These are phyloP conservation scores for Fusarium napiforme DNA, from an alignment of 2,329 filamentous ascomycete genomes.

Conservation along the genomic window DNA sequence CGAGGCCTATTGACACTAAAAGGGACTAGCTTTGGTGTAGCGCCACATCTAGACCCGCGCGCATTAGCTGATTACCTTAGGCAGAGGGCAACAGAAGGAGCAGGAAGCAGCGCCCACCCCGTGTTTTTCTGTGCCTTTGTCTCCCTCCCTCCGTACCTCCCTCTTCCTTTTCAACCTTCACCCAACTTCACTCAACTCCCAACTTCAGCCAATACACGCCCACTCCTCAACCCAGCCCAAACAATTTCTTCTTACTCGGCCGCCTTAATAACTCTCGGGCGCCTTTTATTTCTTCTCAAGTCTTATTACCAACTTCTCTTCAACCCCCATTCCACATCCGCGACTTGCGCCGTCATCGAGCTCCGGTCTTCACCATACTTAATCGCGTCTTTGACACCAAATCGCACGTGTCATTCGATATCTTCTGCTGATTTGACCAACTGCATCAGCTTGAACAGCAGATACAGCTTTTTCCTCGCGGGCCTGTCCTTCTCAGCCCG, in stretches of 20 bases:
- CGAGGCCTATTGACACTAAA: slow-evolving; percentile 31
- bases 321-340: slow-evolving; percentile 1
- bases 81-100: slow-evolving; percentile 33
- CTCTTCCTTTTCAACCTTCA: slow-evolving; percentile 29
- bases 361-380: slow-evolving; percentile 5
- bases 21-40: slow-evolving; percentile 21
- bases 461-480: slow-evolving; percentile 19
- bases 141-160: slow-evolving; percentile 12
- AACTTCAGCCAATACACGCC: slow-evolving; percentile 32
- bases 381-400: slow-evolving; percentile 26
- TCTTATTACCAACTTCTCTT: slow-evolving; percentile 19
- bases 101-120: slow-evolving; percentile 41
- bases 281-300: slow-evolving; percentile 28
- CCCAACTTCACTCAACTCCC: slow-evolving; percentile 15
- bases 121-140: slow-evolving; percentile 41
- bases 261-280: slow-evolving; percentile 29
- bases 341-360: slow-evolving; percentile 25
- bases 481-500: slow-evolving; percentile 9
- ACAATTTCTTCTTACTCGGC: slow-evolving; percentile 19
- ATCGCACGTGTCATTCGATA: slow-evolving; percentile 30
- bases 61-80: slow-evolving; percentile 26
- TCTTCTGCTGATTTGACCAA: slow-evolving; percentile 41
- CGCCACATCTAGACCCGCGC: slow-evolving; percentile 21
- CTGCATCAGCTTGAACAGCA: slow-evolving; percentile 39
- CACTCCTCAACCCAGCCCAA: slow-evolving; percentile 37